Evolutionary conservation across 1,284 basidiomycete species (phyloP), one percentile per base, ranked within the genome.

Genomic region (Irpex sp.): DNA sequence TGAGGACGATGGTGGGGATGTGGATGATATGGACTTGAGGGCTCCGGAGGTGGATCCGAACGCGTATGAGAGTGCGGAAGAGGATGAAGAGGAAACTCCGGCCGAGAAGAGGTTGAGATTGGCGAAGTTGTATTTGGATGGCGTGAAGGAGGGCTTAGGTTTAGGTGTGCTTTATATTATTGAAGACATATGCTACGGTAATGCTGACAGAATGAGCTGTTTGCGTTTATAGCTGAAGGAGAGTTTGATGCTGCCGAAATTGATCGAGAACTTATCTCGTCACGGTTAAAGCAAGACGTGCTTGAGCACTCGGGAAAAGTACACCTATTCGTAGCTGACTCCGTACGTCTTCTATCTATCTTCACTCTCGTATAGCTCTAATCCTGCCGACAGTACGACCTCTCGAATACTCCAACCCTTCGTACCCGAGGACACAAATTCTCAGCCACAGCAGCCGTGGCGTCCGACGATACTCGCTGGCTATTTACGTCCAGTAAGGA

Each of bases 221-320:
- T 48, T 49, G 37, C 17, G 15, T 19, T 11, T 67, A 15, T 66
- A 89, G 90, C 85, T 58, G 92, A 93, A 37, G 92, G 89, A 37
- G 93, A 95, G 65, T 94, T 89, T 66, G 96, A 99, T 72, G 97
- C 97, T 2, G 94, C 93, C 0, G 94, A 96, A 68, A 88, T 97
- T 57, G 96, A 98, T 79, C 85, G 87, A 68, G 96, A 98, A 67
- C 84, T 97, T 68, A 94, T 99, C 66, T 93, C 94, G 52, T 85
- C 94, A 15, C 82, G 96, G 57, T 79, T 99, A 67, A 93, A 94
- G 74, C 89, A 94, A 74, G 95, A 97, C 78, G 93, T 96, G 49
- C 75, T 93, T 60, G 89, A 94, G 68, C 88, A 94, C 71, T 86
- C 90, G 7, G 93, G 93, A 57, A 94, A 91, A 74, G 78, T 95